Base-by-base conservation (phyloP, 73 alveolate species). In the Paramecium primaurelia region DNA sequence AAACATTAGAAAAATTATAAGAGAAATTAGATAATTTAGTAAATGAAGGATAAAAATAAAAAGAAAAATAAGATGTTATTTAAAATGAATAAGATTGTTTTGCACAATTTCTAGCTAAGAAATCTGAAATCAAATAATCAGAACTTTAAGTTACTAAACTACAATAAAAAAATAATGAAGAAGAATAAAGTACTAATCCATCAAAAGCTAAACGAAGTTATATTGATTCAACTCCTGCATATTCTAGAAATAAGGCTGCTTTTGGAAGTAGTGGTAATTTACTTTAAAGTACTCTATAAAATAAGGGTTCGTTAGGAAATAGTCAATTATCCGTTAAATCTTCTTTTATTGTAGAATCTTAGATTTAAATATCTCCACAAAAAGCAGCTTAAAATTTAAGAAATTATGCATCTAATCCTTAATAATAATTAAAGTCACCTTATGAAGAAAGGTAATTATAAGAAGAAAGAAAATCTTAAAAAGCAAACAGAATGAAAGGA, bases 11-110 rank as follows among this genome's bases (percentile, higher is more conserved):
- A 37, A 44, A 73, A 40, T 40, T 73, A 34, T 8, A 36, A 73
- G 37, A 73, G 18, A 73, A 34, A 73, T 73, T 73, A 18, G 87
- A 73, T 73, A 73, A 12, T 14, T 6, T 73, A 37, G 87, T 44
- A 0, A 38, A n/a, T 36, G 60, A 73, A 38, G 40, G 47, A 34
- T 16, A 32, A 11, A 37, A 73, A 73, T 40, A 34, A 12, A 34
- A 73, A 16, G 58, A 73, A 12, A 64, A 64, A n/a, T 36, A 32
- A 73, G 87, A 73, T 37, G 30, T 73, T 3, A 38, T 73, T 22
- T 2, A 73, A 38, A 73, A 73, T 73, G 87, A 73, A 73, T 34
- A 40, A 73, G 87, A 73, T 6, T 73, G 87, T 73, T 73, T 73
- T 73, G 59, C 87, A 20, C 5, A 32, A 73, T 73, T 73, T 38